Evolutionary conservation across 306 rosid genomes (phyloP).

Genomic region (Senna siamea): DNA sequence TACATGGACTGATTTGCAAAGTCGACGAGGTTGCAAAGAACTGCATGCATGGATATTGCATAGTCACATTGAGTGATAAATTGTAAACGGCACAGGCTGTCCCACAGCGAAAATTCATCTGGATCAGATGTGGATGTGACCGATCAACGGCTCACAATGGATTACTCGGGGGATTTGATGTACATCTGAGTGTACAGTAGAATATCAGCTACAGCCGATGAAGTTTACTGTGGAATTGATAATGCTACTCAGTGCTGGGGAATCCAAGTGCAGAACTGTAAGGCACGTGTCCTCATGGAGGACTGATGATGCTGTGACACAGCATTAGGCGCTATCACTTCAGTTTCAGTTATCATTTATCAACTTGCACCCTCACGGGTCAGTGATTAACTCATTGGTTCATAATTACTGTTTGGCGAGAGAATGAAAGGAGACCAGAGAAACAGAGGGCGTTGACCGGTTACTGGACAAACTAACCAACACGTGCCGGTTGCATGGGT

Average conservation of each 20-base stretch:
- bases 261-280: slow-evolving; percentile 2
- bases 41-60: slow-evolving; percentile 31
- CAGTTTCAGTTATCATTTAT: slow-evolving; percentile 18
- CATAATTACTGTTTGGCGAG: not conserved
- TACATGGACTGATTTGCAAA: slow-evolving; percentile 16
- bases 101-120: slow-evolving; percentile 7
- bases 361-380: slow-evolving; percentile 28
- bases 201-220: not conserved
- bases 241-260: not conserved
- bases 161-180: not conserved
- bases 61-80: slow-evolving; percentile 13
- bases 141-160: slow-evolving; percentile 33
- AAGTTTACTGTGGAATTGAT: slow-evolving; percentile 29
- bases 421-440: not conserved
- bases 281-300: slow-evolving; percentile 40
- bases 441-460: slow-evolving; percentile 44
- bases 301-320: not conserved
- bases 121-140: slow-evolving; percentile 7
- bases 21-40: slow-evolving; percentile 19
- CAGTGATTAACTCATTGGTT: slow-evolving; percentile 32
- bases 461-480: not conserved
- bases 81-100: slow-evolving; percentile 6
- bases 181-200: not conserved
- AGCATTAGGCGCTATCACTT: slow-evolving; percentile 1
- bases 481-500: slow-evolving; percentile 51